Conservation (phyloP, 2,329 filamentous ascomycete genomes). For the Emmonsiellopsis sp. region DNA sequence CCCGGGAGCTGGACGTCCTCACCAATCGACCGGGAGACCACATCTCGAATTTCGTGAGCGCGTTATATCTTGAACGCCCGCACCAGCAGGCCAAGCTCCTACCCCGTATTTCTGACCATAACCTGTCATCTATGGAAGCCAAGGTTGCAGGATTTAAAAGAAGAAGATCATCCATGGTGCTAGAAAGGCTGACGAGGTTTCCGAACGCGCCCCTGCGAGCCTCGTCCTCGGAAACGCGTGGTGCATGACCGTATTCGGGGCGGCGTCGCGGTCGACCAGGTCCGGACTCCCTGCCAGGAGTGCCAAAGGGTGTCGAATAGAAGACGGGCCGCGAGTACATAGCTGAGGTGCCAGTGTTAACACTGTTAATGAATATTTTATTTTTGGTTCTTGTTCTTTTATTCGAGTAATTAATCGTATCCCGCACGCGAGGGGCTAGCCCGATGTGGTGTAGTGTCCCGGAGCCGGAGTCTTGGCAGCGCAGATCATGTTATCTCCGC, state of each 20-base stretch:
- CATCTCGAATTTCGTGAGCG: background rate
- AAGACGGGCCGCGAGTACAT: background rate
- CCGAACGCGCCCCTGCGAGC: background rate
- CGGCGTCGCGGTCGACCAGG: background rate
- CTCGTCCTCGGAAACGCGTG: background rate
- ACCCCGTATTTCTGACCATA: background rate
- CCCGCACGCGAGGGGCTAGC: background rate
- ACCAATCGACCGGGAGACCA: background rate
- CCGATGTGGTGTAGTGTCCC: background rate
- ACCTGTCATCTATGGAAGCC: constrained; percentile 1
- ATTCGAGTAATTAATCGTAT: background rate
- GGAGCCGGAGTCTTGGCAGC: background rate
- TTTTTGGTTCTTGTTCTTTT: too few species aligned
- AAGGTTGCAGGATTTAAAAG: background rate
- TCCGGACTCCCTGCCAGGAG: background rate
- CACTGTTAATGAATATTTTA: too few species aligned
- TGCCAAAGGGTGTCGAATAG: background rate
- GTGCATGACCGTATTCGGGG: background rate
- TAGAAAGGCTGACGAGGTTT: background rate
- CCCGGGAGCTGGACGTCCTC: background rate
- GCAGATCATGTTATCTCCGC: background rate
- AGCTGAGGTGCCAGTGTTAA: too few species aligned
- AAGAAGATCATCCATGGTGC: background rate
- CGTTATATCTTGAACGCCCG: background rate
- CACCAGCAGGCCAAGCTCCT: constrained; percentile 1